Conservation (phyloP, 1,284 basidiomycete genomes). For the Golubevia sp. region DNA sequence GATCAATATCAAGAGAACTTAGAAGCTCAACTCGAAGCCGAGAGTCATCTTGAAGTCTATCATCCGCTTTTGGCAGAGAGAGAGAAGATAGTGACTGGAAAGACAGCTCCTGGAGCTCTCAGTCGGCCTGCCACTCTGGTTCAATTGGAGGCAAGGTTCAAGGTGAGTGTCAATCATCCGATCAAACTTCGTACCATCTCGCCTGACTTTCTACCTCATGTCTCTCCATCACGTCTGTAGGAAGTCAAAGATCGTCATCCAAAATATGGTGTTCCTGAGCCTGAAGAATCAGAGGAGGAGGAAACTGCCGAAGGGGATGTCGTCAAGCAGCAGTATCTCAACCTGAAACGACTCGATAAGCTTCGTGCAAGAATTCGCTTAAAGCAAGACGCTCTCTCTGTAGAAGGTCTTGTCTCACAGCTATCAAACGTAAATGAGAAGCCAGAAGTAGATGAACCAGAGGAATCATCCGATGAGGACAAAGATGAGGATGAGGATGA, state of each 20-base stretch:
- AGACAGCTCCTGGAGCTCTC: slow-evolving; percentile 33
- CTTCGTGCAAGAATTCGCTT: too few relatives aligned
- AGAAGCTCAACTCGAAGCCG: slow-evolving; percentile 52
- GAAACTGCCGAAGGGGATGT: slow-evolving; percentile 22
- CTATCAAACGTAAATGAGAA: too few relatives aligned
- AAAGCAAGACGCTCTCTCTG: too few relatives aligned
- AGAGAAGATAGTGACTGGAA: slow-evolving; percentile 42
- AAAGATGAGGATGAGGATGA: too few relatives aligned
- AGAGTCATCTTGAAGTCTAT: slow-evolving; percentile 55
- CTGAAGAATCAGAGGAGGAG: slow-evolving; percentile 15
- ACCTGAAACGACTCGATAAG: slow-evolving; percentile 37
- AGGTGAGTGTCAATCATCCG: too few relatives aligned
- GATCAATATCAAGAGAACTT: slow-evolving; percentile 55
- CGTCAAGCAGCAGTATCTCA: slow-evolving; percentile 33
- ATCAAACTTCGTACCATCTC: slow-evolving; percentile 36
- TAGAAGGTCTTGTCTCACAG: too few relatives aligned
- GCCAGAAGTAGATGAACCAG: too few relatives aligned
- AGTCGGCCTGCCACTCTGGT: too few relatives aligned
- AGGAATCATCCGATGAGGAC: too few relatives aligned
- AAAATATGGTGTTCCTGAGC: slow-evolving; percentile 9
- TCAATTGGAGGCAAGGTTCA: too few relatives aligned
- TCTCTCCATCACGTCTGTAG: slow-evolving; percentile 23
- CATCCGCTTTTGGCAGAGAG: slow-evolving; percentile 43
- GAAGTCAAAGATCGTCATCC: slow-evolving; percentile 16
- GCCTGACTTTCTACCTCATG: too few relatives aligned